Evolutionary conservation across 2,329 filamentous ascomycete genomes (phyloP).

Genomic region (Tolypocladium cylindrosporum): DNA sequence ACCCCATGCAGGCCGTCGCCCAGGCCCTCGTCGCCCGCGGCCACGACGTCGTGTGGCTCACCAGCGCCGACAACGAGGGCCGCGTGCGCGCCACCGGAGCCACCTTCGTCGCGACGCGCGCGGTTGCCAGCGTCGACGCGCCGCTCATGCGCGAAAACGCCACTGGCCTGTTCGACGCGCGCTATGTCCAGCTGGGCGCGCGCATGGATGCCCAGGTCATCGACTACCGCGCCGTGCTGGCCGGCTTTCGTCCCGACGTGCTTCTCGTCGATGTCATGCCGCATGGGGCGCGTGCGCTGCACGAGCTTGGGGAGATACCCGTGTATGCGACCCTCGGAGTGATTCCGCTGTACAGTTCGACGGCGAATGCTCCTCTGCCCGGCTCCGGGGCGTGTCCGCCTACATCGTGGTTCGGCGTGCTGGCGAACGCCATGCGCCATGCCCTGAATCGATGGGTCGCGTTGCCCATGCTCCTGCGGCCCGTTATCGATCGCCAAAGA

Average conservation of each 20-base stretch:
- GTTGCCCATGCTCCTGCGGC: slow-evolving; percentile 15
- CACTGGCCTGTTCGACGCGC: slow-evolving; percentile 21
- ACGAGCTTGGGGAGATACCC: slow-evolving; percentile 23
- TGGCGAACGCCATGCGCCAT: slow-evolving; percentile 18
- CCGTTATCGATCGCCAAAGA: slow-evolving; percentile 20
- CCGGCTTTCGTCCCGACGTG: slow-evolving; percentile 17
- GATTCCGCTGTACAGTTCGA: slow-evolving; percentile 25
- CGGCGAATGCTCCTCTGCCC: slow-evolving; percentile 16
- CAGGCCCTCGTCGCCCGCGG: slow-evolving; percentile 24
- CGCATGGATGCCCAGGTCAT: slow-evolving; percentile 23
- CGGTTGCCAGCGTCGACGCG: slow-evolving; percentile 19
- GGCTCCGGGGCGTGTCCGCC: slow-evolving; percentile 22
- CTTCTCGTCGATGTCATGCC: slow-evolving; percentile 29
- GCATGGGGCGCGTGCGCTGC: slow-evolving; percentile 22
- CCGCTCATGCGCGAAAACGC: slow-evolving; percentile 15
- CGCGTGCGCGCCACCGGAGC: slow-evolving; percentile 24
- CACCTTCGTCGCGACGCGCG: slow-evolving; percentile 19
- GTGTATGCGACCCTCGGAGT: slow-evolving; percentile 27
- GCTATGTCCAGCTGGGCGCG: slow-evolving; percentile 12
- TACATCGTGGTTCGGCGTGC: slow-evolving; percentile 11
- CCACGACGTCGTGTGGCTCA: slow-evolving; percentile 28
- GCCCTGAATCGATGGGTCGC: slow-evolving; percentile 15
- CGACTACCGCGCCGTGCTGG: slow-evolving; percentile 22
- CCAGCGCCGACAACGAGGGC: slow-evolving; percentile 20
- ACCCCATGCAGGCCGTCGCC: slow-evolving; percentile 28